phyloP scores from a whole-genome alignment of 306 rosid species.

The Gastrolobium villosum region DNA sequence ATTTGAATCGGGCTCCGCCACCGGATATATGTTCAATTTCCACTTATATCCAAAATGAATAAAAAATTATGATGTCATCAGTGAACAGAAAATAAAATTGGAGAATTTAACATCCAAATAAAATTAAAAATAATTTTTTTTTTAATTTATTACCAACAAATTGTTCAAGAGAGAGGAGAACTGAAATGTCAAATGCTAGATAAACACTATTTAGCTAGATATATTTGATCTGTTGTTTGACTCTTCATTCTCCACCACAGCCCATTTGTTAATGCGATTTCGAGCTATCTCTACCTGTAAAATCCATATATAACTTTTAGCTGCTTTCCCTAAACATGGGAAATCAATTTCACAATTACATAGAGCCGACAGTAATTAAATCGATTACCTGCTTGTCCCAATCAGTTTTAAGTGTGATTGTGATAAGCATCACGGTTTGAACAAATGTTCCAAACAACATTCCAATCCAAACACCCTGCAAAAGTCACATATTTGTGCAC shows the following conservation, averaged over 20 bases:
- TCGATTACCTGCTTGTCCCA: conserved; percentile 59
- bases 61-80: no score
- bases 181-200: not conserved
- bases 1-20: no score
- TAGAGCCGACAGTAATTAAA: not conserved
- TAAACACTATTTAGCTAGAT: not conserved
- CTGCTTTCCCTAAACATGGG: not conserved
- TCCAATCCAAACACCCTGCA: conserved; percentile 54
- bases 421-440: conserved; percentile 46
- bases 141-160: not conserved
- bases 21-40: no score
- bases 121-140: no score
- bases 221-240: not conserved
- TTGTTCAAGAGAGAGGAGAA: not conserved
- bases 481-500: not conserved
- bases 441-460: conserved; percentile 39
- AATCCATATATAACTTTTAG: not conserved
- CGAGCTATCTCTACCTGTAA: conserved; percentile 40
- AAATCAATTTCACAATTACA: not conserved
- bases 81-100: no score
- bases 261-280: conserved; percentile 47
- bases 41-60: no score
- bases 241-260: conserved; percentile 2
- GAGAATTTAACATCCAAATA: no score
- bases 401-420: conserved; percentile 53